Evolutionary conservation across 768 basidiomycete species (phyloP), one percentile per base, ranked within the genome.

Genomic region (Holtermannia corniformis): DNA sequence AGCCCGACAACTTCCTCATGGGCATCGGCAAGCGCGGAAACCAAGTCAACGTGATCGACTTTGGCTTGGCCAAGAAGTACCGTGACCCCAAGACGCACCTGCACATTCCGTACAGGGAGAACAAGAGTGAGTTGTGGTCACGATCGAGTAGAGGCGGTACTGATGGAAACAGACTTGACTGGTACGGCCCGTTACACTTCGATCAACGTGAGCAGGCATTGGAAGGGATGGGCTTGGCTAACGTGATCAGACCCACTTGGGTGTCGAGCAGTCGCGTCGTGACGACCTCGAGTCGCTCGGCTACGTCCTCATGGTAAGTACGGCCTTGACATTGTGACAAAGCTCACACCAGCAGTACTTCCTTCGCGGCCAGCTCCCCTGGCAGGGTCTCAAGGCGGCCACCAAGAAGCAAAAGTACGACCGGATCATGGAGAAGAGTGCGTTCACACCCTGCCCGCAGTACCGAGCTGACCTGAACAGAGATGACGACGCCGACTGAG

Each of bases 381-480:
- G 93, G 93, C 95, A 99, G 75, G 95, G 95, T 55, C 82, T 99
- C 72, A 99, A 99, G 78, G 95, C 95, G 55, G 93, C 93, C 40
- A 99, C 95, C 55, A 99, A 99, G 88, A 99, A 99, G 82, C 95
- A 99, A 80, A 99, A 99, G 78, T 97, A 97, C 75, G 95, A 97
- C 75, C 85, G 95, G 56, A 99, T 99, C 78, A 99, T 99, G 95
- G 95, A 99, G 77, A 99, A 99, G 82, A 99, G 67, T 65, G 54
- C 57, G 67, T 64, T 23, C 5, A 3, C 20, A 40, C 26, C 13
- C 27, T 37, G n/a, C 41, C 7, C 10, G 26, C 46, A 12, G 13
- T 27, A 43, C 4, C 27, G 28, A 7, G 47, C 49, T 59, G 41
- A 55, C 47, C 16, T n/a, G 28, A 22, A 42, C 56, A 67, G 62